A percentile compares a stretch with the other conserved stretches of the same genome.
Conservation (phyloP, 768 basidiomycete genomes). For the Rhodocollybia butyracea region DNA sequence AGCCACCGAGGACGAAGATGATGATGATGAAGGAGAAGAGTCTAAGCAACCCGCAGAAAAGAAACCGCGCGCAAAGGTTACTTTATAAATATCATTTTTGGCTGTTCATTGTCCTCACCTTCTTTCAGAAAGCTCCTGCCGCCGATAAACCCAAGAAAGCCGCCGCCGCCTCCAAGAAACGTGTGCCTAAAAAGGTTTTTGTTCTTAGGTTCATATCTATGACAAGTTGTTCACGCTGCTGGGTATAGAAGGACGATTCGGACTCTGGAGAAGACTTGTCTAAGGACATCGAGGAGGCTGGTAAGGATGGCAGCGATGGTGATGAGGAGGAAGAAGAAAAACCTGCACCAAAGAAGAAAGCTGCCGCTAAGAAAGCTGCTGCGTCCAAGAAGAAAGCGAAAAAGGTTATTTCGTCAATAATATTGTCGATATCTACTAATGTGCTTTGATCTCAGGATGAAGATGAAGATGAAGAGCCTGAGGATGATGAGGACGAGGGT, state of each 20-base stretch:
- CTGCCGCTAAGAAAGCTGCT: conserved; percentile 36
- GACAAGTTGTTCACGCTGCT: background rate
- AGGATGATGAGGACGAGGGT: conserved; percentile 15
- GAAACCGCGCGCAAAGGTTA: conserved; percentile 29
- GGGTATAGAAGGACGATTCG: conserved; percentile 28
- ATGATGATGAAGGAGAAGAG: conserved; percentile 14
- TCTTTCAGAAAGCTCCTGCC: conserved; percentile 10
- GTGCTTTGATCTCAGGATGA: background rate
- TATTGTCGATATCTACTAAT: background rate
- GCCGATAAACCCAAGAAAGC: conserved; percentile 39
- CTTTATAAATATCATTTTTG: background rate
- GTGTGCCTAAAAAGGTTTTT: conserved; percentile 37
- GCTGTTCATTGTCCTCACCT: background rate
- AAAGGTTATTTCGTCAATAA: background rate
- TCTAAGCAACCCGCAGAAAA: conserved; percentile 25
- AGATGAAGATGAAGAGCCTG: background rate
- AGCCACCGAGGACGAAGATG: conserved; percentile 13
- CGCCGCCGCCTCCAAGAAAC: conserved; percentile 43
- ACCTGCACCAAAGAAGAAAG: conserved; percentile 41
- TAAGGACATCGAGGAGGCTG: conserved; percentile 33
- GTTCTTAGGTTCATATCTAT: background rate
- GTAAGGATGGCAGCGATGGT: conserved; percentile 33
- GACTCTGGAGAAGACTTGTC: conserved; percentile 45
- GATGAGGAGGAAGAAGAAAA: conserved; percentile 39
- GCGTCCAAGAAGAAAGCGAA: conserved; percentile 35